Evolutionary conservation across 163 green algal species (phyloP).

Genomic region (Coccomyxa subellipsoidea): DNA sequence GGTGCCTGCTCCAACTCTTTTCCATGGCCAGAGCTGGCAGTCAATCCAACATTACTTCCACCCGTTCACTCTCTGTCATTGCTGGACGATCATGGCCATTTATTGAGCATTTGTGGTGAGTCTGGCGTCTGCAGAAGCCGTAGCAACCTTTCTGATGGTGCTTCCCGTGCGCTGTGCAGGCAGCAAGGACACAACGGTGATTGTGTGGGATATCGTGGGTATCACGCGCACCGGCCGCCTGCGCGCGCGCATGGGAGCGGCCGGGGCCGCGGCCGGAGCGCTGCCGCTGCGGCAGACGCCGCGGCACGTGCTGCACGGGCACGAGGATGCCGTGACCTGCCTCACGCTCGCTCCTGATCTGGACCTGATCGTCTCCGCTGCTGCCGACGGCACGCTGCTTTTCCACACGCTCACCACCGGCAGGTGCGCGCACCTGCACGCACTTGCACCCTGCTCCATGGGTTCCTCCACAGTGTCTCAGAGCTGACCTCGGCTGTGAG

Average conservation of each 20-base stretch:
- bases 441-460: not conserved
- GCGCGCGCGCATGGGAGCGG: not conserved
- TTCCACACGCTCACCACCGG: slow-evolving; percentile 50
- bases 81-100: too few species aligned
- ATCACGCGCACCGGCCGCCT: not conserved
- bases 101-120: too few species aligned
- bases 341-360: slow-evolving; percentile 45
- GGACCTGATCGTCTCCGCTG: slow-evolving; percentile 49
- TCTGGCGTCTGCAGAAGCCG: too few species aligned
- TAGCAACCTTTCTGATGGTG: too few species aligned
- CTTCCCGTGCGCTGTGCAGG: slow-evolving; percentile 16
- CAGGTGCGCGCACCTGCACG: slow-evolving; percentile 13
- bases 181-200: slow-evolving; percentile 51
- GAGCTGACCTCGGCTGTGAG: too few species aligned
- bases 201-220: slow-evolving; percentile 38
- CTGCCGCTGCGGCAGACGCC: slow-evolving; percentile 26
- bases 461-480: too few species aligned
- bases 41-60: too few species aligned
- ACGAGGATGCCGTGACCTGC: slow-evolving; percentile 46
- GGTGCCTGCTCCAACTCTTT: not conserved
- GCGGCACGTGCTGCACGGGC: slow-evolving; percentile 44
- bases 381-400: slow-evolving; percentile 38
- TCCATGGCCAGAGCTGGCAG: not conserved
- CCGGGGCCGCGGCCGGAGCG: not conserved
- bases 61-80: too few species aligned